These are phyloP conservation scores for Colletotrichum sp. DNA, from an alignment of 2,329 filamentous ascomycete genomes.

Conservation along the genomic window DNA sequence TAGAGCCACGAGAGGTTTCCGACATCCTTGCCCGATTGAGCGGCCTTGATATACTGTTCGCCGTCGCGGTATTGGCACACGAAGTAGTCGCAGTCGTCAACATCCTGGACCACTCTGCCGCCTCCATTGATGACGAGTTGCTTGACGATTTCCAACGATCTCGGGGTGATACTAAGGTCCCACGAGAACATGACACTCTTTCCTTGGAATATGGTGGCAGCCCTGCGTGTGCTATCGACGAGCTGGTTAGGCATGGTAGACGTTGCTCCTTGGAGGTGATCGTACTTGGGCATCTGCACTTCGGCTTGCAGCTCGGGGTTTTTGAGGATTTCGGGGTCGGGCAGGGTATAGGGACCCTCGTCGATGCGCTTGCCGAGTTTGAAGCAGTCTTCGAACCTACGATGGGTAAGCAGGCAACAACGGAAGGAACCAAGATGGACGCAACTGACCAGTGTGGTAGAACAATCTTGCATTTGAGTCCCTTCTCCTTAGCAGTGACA, in stretches of 20 bases:
- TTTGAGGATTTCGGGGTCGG: constrained; percentile 83
- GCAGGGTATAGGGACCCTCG: constrained; percentile 84
- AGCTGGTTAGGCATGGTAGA: constrained; percentile 51
- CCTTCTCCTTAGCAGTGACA: constrained; percentile 64
- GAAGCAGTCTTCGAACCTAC: constrained; percentile 86
- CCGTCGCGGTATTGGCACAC: constrained; percentile 89
- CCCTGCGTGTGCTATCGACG: constrained; percentile 47
- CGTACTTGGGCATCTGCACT: constrained; percentile 61
- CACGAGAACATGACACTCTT: constrained; percentile 78
- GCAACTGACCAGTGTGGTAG: constrained; percentile 78
- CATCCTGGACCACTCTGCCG: constrained; percentile 68
- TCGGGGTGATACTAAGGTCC: constrained; percentile 74
- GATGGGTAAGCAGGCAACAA: too few species aligned
- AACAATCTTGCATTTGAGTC: constrained; percentile 79
- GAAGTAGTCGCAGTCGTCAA: constrained; percentile 79
- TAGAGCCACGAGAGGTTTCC: constrained; percentile 96
- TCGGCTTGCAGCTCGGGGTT: constrained; percentile 60
- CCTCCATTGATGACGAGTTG: constrained; percentile 75
- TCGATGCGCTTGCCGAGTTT: constrained; percentile 91
- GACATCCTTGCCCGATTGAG: constrained; percentile 79
- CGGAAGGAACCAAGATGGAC: too few species aligned
- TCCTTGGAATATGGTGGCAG: constrained; percentile 76
- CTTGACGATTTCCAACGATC: constrained; percentile 70
- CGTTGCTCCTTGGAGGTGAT: constrained; percentile 72
- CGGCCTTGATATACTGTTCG: constrained; percentile 76